Conservation (phyloP, 345 rosid genomes). For the Erysimum cheiranthoides region DNA sequence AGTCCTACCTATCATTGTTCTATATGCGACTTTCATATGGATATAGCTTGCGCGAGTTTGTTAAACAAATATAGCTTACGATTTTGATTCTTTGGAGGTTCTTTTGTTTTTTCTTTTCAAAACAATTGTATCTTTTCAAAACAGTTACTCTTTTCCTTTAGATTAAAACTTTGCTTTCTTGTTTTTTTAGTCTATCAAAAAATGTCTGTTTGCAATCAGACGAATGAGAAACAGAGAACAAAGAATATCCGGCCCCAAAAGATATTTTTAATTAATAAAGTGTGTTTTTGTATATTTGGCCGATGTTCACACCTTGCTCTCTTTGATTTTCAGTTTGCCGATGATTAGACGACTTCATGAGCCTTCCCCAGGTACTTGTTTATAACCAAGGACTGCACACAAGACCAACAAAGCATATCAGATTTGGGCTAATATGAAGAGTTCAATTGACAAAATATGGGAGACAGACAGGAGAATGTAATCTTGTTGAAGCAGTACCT, state of each 20-base stretch:
- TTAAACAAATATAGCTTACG: too few species aligned
- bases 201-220: slow-evolving; percentile 10
- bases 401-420: background rate
- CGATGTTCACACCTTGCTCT: background rate
- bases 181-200: slow-evolving; percentile 17
- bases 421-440: background rate
- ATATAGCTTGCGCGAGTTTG: background rate
- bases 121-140: too few species aligned
- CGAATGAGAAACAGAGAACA: background rate
- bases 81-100: too few species aligned
- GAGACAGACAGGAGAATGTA: too few species aligned
- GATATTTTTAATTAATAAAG: background rate
- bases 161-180: background rate
- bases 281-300: slow-evolving; percentile 1
- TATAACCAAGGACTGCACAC: slow-evolving; percentile 28
- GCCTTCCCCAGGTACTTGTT: slow-evolving; percentile 34
- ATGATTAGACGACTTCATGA: slow-evolving; percentile 22
- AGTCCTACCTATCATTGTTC: slow-evolving; percentile 18
- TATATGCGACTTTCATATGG: background rate
- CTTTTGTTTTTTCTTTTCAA: too few species aligned
- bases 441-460: background rate
- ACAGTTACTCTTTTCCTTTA: slow-evolving; percentile 15
- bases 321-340: slow-evolving; percentile 18
- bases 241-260: slow-evolving; percentile 4
- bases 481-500: too few species aligned